Percentiles rank a stretch among this genome's conserved stretches.
Conservation (phyloP, 106 monocot species). For the Posidonia australis region DNA sequence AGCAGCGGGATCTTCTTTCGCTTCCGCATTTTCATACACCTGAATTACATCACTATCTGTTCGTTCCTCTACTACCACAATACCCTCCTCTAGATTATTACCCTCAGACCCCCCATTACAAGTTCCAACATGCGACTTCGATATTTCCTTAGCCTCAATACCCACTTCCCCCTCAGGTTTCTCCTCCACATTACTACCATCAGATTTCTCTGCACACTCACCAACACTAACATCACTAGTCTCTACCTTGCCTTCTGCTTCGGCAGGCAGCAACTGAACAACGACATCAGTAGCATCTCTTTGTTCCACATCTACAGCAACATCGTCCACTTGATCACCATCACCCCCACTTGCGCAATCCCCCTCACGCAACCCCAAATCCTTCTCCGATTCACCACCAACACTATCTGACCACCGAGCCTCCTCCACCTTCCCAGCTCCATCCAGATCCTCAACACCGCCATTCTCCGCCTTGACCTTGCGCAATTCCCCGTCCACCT, state of each 20-base stretch:
- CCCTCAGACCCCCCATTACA: background rate
- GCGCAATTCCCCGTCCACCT: background rate
- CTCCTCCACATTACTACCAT: conserved; percentile 1
- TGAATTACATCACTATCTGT: background rate
- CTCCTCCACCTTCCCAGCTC: background rate
- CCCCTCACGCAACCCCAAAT: no score
- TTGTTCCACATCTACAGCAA: background rate
- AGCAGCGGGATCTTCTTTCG: background rate
- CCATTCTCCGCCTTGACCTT: no score
- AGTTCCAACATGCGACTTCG: background rate
- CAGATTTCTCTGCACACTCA: background rate
- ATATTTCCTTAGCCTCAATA: background rate
- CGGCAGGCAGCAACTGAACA: background rate
- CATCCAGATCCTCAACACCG: background rate
- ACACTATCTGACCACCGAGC: background rate
- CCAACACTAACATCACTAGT: background rate
- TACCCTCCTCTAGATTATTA: background rate
- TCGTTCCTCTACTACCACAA: background rate
- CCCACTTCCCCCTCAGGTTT: no score
- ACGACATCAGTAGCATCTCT: background rate
- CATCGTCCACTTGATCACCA: background rate
- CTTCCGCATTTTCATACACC: background rate
- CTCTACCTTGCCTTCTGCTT: background rate
- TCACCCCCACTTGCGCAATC: background rate
- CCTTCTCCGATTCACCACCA: no score